Percentiles rank a stretch among this genome's conserved stretches.
Conservation (phyloP, 164 flowering plant genomes). For the Warburgia ugandensis region DNA sequence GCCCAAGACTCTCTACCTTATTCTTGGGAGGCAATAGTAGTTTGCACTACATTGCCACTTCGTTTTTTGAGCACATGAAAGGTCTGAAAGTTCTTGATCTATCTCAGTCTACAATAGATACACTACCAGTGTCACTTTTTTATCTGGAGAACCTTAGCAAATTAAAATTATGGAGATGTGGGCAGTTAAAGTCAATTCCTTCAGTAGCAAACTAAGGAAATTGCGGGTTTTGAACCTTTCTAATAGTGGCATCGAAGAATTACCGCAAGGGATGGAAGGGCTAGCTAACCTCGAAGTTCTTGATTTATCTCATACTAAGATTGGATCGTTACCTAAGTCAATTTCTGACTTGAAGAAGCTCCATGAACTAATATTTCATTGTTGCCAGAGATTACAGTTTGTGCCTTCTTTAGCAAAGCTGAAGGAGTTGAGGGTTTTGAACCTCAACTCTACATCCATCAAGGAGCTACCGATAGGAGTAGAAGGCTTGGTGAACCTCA, state of each 20-base stretch:
- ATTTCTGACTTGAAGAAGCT: constrained; percentile 18
- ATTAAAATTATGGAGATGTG: no score
- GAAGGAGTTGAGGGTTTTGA: constrained; percentile 7
- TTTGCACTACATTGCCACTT: constrained; percentile 1
- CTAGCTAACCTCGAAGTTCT: constrained; percentile 21
- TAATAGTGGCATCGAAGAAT: no score
- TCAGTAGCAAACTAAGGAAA: no score
- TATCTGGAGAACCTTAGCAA: no score
- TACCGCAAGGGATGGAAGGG: no score
- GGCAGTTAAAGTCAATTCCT: no score
- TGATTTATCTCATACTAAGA: constrained; percentile 15
- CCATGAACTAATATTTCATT: not conserved
- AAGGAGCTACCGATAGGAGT: constrained; percentile 5
- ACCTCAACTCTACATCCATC: not conserved
- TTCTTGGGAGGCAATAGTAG: constrained; percentile 6
- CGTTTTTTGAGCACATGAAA: constrained; percentile 20
- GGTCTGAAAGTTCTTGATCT: no score
- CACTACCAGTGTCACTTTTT: no score
- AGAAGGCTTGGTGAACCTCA: constrained; percentile 7
- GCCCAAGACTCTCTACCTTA: constrained; percentile 16
- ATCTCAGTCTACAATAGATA: no score
- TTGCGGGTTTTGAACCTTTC: no score
- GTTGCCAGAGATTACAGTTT: constrained; percentile 3
- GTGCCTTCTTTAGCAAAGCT: constrained; percentile 17
- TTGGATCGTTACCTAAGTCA: constrained; percentile 17